Evolutionary conservation across 768 basidiomycete genomes (phyloP).

Genomic region (Ephemerocybe angulata): DNA sequence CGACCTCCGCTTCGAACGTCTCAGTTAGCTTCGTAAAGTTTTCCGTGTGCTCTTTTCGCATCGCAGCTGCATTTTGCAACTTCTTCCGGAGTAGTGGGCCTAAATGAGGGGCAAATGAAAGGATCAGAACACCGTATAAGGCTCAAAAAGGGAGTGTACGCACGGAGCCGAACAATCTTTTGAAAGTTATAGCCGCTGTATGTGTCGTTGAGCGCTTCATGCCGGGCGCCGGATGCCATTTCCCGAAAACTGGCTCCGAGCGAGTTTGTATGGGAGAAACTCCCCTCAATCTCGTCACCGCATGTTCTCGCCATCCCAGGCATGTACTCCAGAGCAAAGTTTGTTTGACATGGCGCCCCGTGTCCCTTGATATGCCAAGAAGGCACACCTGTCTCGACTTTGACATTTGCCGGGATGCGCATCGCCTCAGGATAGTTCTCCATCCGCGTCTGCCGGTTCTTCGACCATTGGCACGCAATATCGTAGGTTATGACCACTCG

Average conservation of each 20-base stretch:
- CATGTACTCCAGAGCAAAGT: constrained; percentile 20
- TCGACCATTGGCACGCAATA: too few relatives aligned
- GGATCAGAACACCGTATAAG: too few relatives aligned
- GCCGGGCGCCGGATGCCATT: constrained; percentile 32
- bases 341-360: constrained; percentile 17
- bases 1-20: neutral
- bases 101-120: neutral
- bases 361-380: constrained; percentile 29
- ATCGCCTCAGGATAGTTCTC: constrained; percentile 10
- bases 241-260: constrained; percentile 27
- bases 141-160: too few relatives aligned
- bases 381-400: constrained; percentile 14
- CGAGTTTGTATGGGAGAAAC: constrained; percentile 26
- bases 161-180: constrained; percentile 19
- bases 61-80: neutral
- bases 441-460: constrained; percentile 16
- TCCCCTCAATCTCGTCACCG: constrained; percentile 32
- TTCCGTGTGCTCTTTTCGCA: neutral
- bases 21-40: neutral
- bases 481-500: constrained; percentile 28
- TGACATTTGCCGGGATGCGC: constrained; percentile 1
- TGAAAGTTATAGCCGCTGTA: constrained; percentile 26
- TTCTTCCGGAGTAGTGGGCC: neutral
- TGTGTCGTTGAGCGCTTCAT: constrained; percentile 24
- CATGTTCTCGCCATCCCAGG: constrained; percentile 27